Evolutionary conservation across 1,139 yeast species (phyloP), one percentile per base, ranked within the genome.

Genomic region (Hansenula sp.): DNA sequence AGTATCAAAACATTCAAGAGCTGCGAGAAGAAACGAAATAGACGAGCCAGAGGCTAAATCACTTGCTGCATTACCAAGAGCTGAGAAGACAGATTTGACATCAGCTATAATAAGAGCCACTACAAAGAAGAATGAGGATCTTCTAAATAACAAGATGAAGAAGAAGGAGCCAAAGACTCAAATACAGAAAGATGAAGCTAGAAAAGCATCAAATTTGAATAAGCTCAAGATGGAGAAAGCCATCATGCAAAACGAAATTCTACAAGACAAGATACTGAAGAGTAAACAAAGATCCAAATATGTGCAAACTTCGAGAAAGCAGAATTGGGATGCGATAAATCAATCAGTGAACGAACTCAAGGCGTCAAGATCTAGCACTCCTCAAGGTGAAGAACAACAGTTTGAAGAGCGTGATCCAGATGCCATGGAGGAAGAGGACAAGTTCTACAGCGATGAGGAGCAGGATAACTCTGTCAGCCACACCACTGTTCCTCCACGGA

Each of bases 271-370:
- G 56, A 81, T 82, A 37, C 76, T 76, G 46, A 79, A 77, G 50
- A 78, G 87, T 52, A 73, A 79, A 28, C 71, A 73, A 35, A 71
- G 86, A 52, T 81, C 86, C 21, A 79, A 71, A 55, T 76, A 68
- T 53, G 77, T 82, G 14, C 82, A 76, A 50, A 66, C 62, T 24
- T 69, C 82, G 5, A 71, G 92, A 60, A 82, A 82, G 58, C 66
- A 85, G 1, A 83, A 80, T 14, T 83, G 92, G 92, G 89, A 82
- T 37, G 68, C 71, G 40, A 80, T 81, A 42, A 83, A 83, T 56
- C 68, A 70, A 43, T 59, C 61, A 31, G 73, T 75, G 21, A 40
- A 39, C 47, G 37, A 37, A 39, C 39, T 36, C 7, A 17, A 13
- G 11, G 25, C 25, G 34, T 20, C 36, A 26, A 13, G 35, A 43